These are phyloP conservation scores for Aspergillus pseudoviridinutans DNA, from an alignment of 2,329 filamentous ascomycete species.

Conservation along the genomic window DNA sequence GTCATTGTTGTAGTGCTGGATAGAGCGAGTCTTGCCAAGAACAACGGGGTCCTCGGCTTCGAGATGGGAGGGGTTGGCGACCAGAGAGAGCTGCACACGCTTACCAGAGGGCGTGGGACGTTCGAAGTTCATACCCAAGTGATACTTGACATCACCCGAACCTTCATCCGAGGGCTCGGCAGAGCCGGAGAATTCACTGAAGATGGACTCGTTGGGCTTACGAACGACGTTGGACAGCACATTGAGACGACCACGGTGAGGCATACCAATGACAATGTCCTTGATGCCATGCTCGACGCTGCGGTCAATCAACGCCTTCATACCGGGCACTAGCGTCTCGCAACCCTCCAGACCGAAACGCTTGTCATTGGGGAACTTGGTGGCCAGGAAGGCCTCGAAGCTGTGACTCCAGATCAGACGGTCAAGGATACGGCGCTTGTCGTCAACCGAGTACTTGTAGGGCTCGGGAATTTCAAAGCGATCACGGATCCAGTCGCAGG, in stretches of 20 bases:
- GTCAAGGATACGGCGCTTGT: constrained; percentile 96
- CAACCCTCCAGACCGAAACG: constrained; percentile 97
- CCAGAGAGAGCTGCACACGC: constrained; percentile 97
- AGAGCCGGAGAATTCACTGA: constrained; percentile 93
- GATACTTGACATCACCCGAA: constrained; percentile 98
- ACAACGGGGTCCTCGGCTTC: constrained; percentile 98
- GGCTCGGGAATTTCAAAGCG: constrained; percentile 89
- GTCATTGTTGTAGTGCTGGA: constrained; percentile 98
- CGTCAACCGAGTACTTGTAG: constrained; percentile 96
- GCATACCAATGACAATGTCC: constrained; percentile 99
- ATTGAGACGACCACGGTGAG: constrained; percentile 95
- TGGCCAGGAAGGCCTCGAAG: constrained; percentile 92
- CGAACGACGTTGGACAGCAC: constrained; percentile 97
- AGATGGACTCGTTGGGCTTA: constrained; percentile 99
- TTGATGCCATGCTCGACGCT: constrained; percentile 98
- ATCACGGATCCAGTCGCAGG: constrained; percentile 97
- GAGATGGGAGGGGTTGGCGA: constrained; percentile 96
- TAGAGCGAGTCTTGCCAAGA: constrained; percentile 92
- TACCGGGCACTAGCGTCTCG: constrained; percentile 93
- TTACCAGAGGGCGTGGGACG: constrained; percentile 96
- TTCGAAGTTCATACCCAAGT: constrained; percentile 99
- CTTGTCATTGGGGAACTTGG: constrained; percentile 99
- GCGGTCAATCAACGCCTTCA: constrained; percentile 98
- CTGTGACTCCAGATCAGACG: constrained; percentile 98
- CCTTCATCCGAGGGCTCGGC: constrained; percentile 87